phyloP scores from a whole-genome alignment of 306 rosid species.

The Hippophae tibetana region DNA sequence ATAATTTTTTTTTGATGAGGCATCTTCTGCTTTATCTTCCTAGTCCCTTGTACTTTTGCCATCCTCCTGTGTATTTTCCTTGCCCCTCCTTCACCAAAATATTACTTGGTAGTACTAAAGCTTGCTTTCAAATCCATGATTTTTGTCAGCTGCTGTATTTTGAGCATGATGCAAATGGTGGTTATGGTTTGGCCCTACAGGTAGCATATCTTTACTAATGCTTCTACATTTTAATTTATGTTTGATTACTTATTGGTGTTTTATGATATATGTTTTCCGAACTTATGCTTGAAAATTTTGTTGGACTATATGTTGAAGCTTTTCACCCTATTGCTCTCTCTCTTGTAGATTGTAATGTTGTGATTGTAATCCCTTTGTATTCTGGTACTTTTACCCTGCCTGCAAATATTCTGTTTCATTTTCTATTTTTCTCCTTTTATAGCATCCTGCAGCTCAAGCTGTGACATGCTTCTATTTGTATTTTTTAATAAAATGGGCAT shows the following conservation, averaged over 20 bases:
- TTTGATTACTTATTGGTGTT: background rate
- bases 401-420: too few species aligned
- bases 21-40: background rate
- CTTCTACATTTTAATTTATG: conserved; percentile 10
- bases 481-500: too few species aligned
- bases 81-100: background rate
- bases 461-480: too few species aligned
- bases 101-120: conserved; percentile 9
- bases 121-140: conserved; percentile 11
- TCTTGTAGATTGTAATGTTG: too few species aligned
- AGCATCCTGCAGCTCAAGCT: too few species aligned
- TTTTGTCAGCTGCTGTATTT: conserved; percentile 86
- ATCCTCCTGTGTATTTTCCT: background rate
- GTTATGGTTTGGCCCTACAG: conserved; percentile 93
- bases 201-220: conserved; percentile 26
- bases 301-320: too few species aligned
- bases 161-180: conserved; percentile 72
- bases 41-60: background rate
- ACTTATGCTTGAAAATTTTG: too few species aligned
- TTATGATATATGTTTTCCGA: too few species aligned
- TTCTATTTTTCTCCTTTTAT: too few species aligned
- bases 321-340: too few species aligned
- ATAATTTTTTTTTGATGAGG: background rate
- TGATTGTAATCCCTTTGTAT: too few species aligned
- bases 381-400: too few species aligned